Evolutionary conservation across 495 filamentous ascomycete species (phyloP).

Genomic region (Penicillium robsamsonii): DNA sequence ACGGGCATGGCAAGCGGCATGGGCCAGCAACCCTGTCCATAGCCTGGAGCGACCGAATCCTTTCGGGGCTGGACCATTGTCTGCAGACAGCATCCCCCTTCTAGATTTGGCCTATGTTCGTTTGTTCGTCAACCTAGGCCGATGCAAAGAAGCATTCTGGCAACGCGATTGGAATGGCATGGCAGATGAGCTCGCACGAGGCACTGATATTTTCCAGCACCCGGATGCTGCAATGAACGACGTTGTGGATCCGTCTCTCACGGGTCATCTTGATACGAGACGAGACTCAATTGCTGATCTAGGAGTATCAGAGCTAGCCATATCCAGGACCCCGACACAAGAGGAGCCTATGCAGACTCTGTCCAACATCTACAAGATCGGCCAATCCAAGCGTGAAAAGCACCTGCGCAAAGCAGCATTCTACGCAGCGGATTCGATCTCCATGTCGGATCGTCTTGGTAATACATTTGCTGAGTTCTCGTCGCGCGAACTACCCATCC

Average conservation of each 20-base stretch:
- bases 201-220: constrained; percentile 72
- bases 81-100: constrained; percentile 92
- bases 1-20: constrained; percentile 92
- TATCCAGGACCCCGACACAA: constrained; percentile 44
- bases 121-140: constrained; percentile 87
- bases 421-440: constrained; percentile 89
- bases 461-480: constrained; percentile 84
- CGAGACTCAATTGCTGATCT: constrained; percentile 42
- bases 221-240: constrained; percentile 50
- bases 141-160: constrained; percentile 93
- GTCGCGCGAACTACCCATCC: constrained; percentile 86
- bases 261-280: constrained; percentile 24
- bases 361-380: constrained; percentile 34
- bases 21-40: constrained; percentile 84
- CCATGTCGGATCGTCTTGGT: constrained; percentile 83
- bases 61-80: constrained; percentile 81
- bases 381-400: constrained; percentile 68
- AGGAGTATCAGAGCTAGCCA: constrained; percentile 41
- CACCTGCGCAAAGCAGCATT: constrained; percentile 92
- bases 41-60: constrained; percentile 87
- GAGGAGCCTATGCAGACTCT: constrained; percentile 37
- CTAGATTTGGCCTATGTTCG: constrained; percentile 92
- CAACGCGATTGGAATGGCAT: constrained; percentile 90
- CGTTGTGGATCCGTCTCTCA: constrained; percentile 35
- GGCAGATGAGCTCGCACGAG: constrained; percentile 83